phyloP scores from a whole-genome alignment of 495 filamentous ascomycete genomes.

The Trichocladium antarcticum region DNA sequence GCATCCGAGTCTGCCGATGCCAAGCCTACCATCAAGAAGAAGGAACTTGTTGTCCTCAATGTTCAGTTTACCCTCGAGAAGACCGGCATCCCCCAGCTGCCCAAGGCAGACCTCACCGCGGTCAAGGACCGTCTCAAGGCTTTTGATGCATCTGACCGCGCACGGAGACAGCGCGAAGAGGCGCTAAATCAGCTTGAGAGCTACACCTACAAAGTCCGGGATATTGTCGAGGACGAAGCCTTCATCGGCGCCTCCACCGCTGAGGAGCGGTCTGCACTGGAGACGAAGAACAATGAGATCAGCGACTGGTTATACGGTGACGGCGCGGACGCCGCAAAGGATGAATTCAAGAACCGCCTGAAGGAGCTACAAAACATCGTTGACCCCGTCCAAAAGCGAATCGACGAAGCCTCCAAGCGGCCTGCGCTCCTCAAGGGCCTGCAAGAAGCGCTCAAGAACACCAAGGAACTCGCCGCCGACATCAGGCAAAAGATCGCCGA shows the following conservation, averaged over 20 bases:
- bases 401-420: conserved; percentile 53
- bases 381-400: conserved; percentile 54
- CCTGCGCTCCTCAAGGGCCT: conserved; percentile 55
- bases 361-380: conserved; percentile 61
- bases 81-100: conserved; percentile 47
- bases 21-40: conserved; percentile 43
- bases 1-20: conserved; percentile 34
- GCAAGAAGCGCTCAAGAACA: conserved; percentile 49
- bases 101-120: conserved; percentile 48
- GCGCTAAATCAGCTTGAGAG: conserved; percentile 82
- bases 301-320: conserved; percentile 89
- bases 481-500: conserved; percentile 41
- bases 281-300: conserved; percentile 51
- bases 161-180: conserved; percentile 70
- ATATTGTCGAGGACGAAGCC: conserved; percentile 61
- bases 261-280: conserved; percentile 49
- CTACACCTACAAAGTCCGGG: conserved; percentile 84
- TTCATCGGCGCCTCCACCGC: conserved; percentile 61
- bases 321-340: conserved; percentile 59
- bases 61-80: conserved; percentile 52
- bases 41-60: conserved; percentile 58
- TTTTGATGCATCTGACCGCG: conserved; percentile 72
- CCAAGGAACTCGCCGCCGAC: conserved; percentile 38
- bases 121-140: conserved; percentile 64
- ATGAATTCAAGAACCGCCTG: conserved; percentile 59